A percentile compares a stretch with the other conserved stretches of the same genome.
Evolutionary conservation across 169 alveolate species (phyloP).

Genomic region (Cryptosporidium xiaoi): DNA sequence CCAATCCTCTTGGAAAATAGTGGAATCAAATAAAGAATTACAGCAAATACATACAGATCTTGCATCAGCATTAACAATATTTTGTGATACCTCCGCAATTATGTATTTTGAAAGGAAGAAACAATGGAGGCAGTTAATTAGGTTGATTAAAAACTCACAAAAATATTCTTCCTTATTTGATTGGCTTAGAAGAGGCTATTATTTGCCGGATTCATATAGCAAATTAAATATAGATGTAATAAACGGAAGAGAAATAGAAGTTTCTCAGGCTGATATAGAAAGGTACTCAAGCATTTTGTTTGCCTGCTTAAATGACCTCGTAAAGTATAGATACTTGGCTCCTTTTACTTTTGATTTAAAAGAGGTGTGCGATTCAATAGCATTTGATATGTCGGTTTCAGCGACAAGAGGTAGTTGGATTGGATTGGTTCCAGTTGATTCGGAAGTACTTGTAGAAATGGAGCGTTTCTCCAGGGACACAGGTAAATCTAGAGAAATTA

Average conservation of each 20-base stretch:
- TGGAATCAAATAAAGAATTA: constrained; percentile 24
- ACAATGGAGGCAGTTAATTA: constrained; percentile 71
- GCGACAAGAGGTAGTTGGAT: constrained; percentile 69
- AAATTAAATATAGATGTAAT: constrained; percentile 4
- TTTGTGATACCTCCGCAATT: constrained; percentile 54
- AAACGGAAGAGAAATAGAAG: constrained; percentile 27
- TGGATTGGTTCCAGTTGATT: constrained; percentile 63
- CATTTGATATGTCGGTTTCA: constrained; percentile 51
- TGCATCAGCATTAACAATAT: constrained; percentile 67
- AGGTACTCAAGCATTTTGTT: not conserved
- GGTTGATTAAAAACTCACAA: constrained; percentile 2
- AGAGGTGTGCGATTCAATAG: constrained; percentile 27
- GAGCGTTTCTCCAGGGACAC: constrained; percentile 18
- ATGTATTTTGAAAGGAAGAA: constrained; percentile 53
- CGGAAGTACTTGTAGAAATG: constrained; percentile 51
- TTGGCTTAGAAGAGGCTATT: constrained; percentile 68
- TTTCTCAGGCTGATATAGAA: constrained; percentile 2
- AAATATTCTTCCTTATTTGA: constrained; percentile 25
- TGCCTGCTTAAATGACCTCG: not conserved
- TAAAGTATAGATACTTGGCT: constrained; percentile 52
- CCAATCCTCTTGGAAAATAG: constrained; percentile 69
- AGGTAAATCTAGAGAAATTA: not conserved
- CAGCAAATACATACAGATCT: constrained; percentile 55
- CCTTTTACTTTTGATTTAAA: constrained; percentile 29
- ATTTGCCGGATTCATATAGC: constrained; percentile 29